Evolutionary conservation across 192 early-diverging fungal genomes (phyloP), one percentile per base, ranked within the genome.

Genomic region (Oehlia diaphana): DNA sequence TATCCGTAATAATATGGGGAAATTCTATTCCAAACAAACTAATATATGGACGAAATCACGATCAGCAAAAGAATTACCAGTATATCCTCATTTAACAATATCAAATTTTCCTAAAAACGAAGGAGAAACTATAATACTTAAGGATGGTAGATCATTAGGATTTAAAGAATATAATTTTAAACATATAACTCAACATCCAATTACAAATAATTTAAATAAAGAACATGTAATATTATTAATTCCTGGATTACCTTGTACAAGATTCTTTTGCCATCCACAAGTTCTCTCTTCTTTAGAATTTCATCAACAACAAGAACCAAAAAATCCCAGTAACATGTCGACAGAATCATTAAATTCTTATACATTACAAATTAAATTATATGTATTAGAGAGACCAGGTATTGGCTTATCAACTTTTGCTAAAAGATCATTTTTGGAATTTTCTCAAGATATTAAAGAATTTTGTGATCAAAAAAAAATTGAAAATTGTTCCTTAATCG

Each of bases 311-410:
- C 10, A 47, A 47, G 10, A 47, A 10, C 12, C 2, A 44, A 21
- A 49, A 49, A 49, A 33, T 31, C 7, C 16, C 12, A 13, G 68
- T 19, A 19, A 77, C 28, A 47, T 47, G 31, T 67, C 42, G 67
- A 44, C 3, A 5, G 14, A 73, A 33, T 35, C 42, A 73, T 73
- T 33, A 31, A 6, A 35, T 63, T 19, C 61, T 61, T 28, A 63
- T 63, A 75, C 35, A 33, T 6, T 35, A 44, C 37, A 75, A 39
- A 75, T 80, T 23, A 37, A n/a, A 35, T 61, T 80, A 50, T 65
- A 44, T 64, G 79, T 80, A 64, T 65, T 80, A 64, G 79, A 80
- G 44, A 14, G 79, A 21, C 79, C 79, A n/a, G 79, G 79, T 2
- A 76, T 80, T 47, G 79, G 79, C 19, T 37, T 80, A 23, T 80